A percentile compares a stretch with the other conserved stretches of the same genome.
phyloP scores from a whole-genome alignment of 2,329 filamentous ascomycete species.

The Orbilia quercus region DNA sequence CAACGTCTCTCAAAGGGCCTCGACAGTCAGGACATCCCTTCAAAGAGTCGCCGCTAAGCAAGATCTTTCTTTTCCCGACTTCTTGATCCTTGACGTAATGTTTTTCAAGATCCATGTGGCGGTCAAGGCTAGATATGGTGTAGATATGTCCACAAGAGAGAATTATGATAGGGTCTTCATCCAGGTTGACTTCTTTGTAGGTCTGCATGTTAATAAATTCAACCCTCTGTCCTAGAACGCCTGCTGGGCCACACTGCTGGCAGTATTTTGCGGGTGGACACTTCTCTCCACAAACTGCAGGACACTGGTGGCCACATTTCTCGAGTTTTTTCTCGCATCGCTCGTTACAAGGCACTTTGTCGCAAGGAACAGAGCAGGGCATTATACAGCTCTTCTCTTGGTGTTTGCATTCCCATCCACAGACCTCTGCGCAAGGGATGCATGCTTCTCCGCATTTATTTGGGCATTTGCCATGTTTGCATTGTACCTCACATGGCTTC shows the following conservation, averaged over 20 bases:
- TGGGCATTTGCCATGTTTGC: slow-evolving; percentile 69
- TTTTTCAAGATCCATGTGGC: slow-evolving; percentile 68
- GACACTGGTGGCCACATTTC: slow-evolving; percentile 73
- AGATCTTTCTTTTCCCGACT: slow-evolving; percentile 3
- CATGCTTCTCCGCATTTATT: slow-evolving; percentile 72
- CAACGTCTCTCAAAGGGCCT: slow-evolving; percentile 69
- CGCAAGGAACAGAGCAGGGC: slow-evolving; percentile 74
- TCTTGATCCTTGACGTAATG: slow-evolving; percentile 25
- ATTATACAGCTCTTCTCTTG: slow-evolving; percentile 65
- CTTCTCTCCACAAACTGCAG: slow-evolving; percentile 73
- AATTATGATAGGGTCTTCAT: slow-evolving; percentile 71
- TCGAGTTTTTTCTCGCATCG: slow-evolving; percentile 69
- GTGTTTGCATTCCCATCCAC: slow-evolving; percentile 70
- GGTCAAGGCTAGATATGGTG: slow-evolving; percentile 72
- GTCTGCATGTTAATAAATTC: slow-evolving; percentile 65
- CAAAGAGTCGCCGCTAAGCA: slow-evolving; percentile 25
- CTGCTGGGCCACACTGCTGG: slow-evolving; percentile 67
- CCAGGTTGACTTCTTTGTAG: slow-evolving; percentile 70
- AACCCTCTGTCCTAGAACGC: slow-evolving; percentile 66
- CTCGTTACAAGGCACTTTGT: slow-evolving; percentile 73
- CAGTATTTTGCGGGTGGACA: slow-evolving; percentile 70
- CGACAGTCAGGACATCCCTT: slow-evolving; percentile 72
- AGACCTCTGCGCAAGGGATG: slow-evolving; percentile 70
- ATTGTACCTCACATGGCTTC: slow-evolving; percentile 69
- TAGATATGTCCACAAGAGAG: slow-evolving; percentile 74